phyloP scores from a whole-genome alignment of 805 yeast species.

The Lipomyces oligophaga region DNA sequence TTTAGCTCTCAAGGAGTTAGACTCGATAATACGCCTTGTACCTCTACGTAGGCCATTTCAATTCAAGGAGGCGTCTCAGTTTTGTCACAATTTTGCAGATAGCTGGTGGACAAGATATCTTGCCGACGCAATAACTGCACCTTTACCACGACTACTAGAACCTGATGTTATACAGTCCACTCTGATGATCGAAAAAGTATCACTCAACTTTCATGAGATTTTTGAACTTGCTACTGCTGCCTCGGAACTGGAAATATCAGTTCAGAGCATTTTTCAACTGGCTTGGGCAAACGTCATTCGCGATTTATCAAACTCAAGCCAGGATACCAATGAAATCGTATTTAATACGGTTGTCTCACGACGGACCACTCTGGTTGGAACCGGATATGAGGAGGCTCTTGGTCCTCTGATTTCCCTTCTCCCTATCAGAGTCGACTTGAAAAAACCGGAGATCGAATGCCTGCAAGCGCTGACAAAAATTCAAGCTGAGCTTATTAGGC shows the following conservation, averaged over 20 bases:
- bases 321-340: conserved; percentile 18
- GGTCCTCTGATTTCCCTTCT: conserved; percentile 21
- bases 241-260: conserved; percentile 4
- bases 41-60: too few species aligned
- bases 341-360: conserved; percentile 28
- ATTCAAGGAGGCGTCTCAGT: conserved; percentile 9
- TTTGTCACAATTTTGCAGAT: not conserved
- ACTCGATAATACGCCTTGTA: not conserved
- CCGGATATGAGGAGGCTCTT: conserved; percentile 2
- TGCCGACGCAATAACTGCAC: not conserved
- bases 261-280: conserved; percentile 21
- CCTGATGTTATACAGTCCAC: not conserved
- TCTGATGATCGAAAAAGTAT: not conserved
- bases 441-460: not conserved
- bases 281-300: conserved; percentile 27
- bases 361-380: conserved; percentile 9
- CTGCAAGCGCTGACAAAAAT: not conserved
- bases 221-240: not conserved
- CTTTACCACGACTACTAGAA: conserved; percentile 4
- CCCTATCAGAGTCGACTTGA: conserved; percentile 12
- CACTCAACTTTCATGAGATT: not conserved
- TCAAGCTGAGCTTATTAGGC: conserved; percentile 1
- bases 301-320: not conserved
- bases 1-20: conserved; percentile 11
- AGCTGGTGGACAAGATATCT: conserved; percentile 15